phyloP scores from a whole-genome alignment of 2,329 filamentous ascomycete species.

The Colletotrichum navitas region DNA sequence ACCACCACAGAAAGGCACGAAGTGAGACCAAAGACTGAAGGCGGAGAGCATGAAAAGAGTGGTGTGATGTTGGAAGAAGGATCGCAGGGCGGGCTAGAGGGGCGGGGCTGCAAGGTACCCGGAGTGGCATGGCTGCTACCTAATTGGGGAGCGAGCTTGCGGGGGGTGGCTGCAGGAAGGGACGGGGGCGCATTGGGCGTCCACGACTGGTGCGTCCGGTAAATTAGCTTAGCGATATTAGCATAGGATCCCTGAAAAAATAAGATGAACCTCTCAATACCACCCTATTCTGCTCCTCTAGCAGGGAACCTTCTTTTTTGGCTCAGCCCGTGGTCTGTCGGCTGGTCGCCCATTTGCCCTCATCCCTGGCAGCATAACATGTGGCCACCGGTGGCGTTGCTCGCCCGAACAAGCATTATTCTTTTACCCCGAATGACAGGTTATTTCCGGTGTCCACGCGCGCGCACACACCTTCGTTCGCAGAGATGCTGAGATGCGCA shows the following conservation, averaged over 20 bases:
- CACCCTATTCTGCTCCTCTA: not conserved
- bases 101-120: slow-evolving; percentile 40
- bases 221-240: slow-evolving; percentile 45
- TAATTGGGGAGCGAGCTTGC: slow-evolving; percentile 32
- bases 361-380: slow-evolving; percentile 23
- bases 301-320: slow-evolving; percentile 6
- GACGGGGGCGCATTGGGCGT: not conserved
- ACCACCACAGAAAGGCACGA: not conserved
- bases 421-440: slow-evolving; percentile 23
- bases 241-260: slow-evolving; percentile 33
- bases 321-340: not conserved
- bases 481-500: not conserved
- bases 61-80: not conserved
- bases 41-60: not conserved
- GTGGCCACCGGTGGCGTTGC: slow-evolving; percentile 3
- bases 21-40: not conserved
- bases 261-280: slow-evolving; percentile 34
- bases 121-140: slow-evolving; percentile 19
- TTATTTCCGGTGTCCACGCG: slow-evolving; percentile 23
- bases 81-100: slow-evolving; percentile 21
- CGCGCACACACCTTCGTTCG: not conserved
- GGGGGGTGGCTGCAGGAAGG: slow-evolving; percentile 13
- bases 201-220: slow-evolving; percentile 29
- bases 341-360: slow-evolving; percentile 16
- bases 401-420: slow-evolving; percentile 10